Percentiles rank a stretch among this genome's conserved stretches.
These are phyloP conservation scores for Punica granatum DNA, from an alignment of 345 rosid species.

Conservation along the genomic window DNA sequence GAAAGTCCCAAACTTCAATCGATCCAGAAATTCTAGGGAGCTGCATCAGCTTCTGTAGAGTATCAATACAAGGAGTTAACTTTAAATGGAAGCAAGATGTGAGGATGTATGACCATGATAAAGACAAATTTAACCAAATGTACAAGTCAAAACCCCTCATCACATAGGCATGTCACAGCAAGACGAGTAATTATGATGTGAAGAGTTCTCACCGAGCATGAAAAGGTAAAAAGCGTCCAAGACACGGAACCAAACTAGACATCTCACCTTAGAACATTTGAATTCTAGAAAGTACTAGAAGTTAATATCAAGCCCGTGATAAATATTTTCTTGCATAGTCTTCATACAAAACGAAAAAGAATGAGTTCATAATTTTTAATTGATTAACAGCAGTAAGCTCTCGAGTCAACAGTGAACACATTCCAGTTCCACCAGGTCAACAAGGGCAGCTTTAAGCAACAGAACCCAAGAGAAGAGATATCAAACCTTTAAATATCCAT, in stretches of 20 bases:
- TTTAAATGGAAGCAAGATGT: background rate
- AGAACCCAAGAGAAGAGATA: slow-evolving; percentile 13
- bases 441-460: background rate
- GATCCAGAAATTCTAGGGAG: slow-evolving; percentile 91
- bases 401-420: background rate
- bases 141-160: background rate
- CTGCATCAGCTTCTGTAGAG: slow-evolving; percentile 75
- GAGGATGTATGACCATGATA: background rate
- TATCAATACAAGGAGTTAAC: slow-evolving; percentile 9
- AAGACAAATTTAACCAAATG: background rate
- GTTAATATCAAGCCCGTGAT: background rate
- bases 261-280: background rate
- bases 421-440: background rate
- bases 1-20: slow-evolving; percentile 98
- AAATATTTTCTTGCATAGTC: background rate
- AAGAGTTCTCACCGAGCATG: background rate
- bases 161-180: slow-evolving; percentile 8
- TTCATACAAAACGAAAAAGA: background rate
- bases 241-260: background rate
- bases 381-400: background rate
- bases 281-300: background rate
- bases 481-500: slow-evolving; percentile 77
- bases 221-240: background rate
- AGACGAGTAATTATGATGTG: background rate
- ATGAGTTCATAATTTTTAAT: background rate